A percentile compares a stretch with the other conserved stretches of the same genome.
Conservation (phyloP, 2,329 filamentous ascomycete genomes). For the Didymella pomorum region DNA sequence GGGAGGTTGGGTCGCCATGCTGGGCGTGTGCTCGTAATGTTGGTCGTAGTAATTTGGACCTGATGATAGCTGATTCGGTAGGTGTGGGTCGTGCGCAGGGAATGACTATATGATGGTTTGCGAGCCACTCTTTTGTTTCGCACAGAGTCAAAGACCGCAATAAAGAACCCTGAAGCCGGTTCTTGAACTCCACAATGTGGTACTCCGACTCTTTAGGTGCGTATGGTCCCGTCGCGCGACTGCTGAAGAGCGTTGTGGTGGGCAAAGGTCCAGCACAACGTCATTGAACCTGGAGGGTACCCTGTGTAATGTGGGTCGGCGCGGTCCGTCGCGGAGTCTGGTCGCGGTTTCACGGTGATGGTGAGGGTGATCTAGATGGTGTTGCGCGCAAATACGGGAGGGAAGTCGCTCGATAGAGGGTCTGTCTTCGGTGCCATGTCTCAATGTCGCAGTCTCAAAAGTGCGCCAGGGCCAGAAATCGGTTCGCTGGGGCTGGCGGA, state of each 20-base stretch:
- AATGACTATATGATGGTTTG: constrained; percentile 15
- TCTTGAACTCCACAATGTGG: constrained; percentile 1
- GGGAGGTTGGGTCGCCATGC: constrained; percentile 37
- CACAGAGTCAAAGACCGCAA: constrained; percentile 7
- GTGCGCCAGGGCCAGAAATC: neutral
- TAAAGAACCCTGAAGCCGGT: constrained; percentile 4
- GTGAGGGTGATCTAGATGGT: constrained; percentile 12
- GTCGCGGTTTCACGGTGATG: neutral
- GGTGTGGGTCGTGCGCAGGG: constrained; percentile 3
- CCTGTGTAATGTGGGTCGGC: constrained; percentile 9
- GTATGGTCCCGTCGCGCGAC: neutral
- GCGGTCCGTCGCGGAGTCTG: constrained; percentile 9
- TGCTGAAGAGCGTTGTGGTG: constrained; percentile 10
- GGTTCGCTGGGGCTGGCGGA: constrained; percentile 20
- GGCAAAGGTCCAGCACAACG: constrained; percentile 9
- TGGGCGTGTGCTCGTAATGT: constrained; percentile 1
- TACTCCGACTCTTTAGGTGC: neutral
- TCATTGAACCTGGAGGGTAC: constrained; percentile 10
- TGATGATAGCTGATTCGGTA: neutral
- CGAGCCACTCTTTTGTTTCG: constrained; percentile 11
- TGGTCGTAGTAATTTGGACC: constrained; percentile 4
- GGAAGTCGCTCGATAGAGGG: constrained; percentile 48
- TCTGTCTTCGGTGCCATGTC: constrained; percentile 48
- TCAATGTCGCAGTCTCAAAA: constrained; percentile 15
- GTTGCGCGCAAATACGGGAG: constrained; percentile 41